phyloP scores from a whole-genome alignment of 441 rosid genomes.

The Adansonia rubrostipa region DNA sequence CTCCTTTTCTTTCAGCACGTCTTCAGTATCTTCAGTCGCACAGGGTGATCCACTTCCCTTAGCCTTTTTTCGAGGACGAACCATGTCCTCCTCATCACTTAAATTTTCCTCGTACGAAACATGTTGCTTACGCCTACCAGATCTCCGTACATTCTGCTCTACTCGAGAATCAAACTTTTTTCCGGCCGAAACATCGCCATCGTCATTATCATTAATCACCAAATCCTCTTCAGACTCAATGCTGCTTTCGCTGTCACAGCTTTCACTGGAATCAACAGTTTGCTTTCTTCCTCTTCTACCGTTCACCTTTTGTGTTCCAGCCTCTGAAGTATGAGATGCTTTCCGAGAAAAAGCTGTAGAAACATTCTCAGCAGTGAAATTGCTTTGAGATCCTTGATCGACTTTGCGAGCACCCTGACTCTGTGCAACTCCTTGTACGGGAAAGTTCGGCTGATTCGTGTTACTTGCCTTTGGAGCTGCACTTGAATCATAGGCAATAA shows the following conservation, averaged over 20 bases:
- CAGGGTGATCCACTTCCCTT: slow-evolving; percentile 23
- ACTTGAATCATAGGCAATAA: slow-evolving; percentile 51
- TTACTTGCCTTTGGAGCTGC: slow-evolving; percentile 42
- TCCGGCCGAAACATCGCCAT: slow-evolving; percentile 44
- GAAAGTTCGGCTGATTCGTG: slow-evolving; percentile 39
- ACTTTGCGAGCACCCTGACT: slow-evolving; percentile 45
- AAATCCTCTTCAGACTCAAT: slow-evolving; percentile 50
- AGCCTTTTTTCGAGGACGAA: slow-evolving; percentile 41
- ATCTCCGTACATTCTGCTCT: slow-evolving; percentile 64
- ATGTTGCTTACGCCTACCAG: slow-evolving; percentile 67
- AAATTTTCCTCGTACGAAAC: slow-evolving; percentile 76
- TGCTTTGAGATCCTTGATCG: slow-evolving; percentile 42
- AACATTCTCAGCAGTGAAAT: slow-evolving; percentile 37
- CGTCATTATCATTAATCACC: slow-evolving; percentile 28
- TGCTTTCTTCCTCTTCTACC: slow-evolving; percentile 56
- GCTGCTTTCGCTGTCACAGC: slow-evolving; percentile 59
- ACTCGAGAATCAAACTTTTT: slow-evolving; percentile 34
- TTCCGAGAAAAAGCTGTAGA: slow-evolving; percentile 39
- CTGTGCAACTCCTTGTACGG: slow-evolving; percentile 51
- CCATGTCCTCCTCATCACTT: slow-evolving; percentile 69
- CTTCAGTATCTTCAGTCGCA: slow-evolving; percentile 28
- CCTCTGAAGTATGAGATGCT: slow-evolving; percentile 37
- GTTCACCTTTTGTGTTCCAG: slow-evolving; percentile 42
- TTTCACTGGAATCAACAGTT: slow-evolving; percentile 63
- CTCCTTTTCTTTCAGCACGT: slow-evolving; percentile 38